Evolutionary conservation across 148 eudicot genomes (phyloP), one percentile per base, ranked within the genome.

Genomic region (Nyssa sinensis): DNA sequence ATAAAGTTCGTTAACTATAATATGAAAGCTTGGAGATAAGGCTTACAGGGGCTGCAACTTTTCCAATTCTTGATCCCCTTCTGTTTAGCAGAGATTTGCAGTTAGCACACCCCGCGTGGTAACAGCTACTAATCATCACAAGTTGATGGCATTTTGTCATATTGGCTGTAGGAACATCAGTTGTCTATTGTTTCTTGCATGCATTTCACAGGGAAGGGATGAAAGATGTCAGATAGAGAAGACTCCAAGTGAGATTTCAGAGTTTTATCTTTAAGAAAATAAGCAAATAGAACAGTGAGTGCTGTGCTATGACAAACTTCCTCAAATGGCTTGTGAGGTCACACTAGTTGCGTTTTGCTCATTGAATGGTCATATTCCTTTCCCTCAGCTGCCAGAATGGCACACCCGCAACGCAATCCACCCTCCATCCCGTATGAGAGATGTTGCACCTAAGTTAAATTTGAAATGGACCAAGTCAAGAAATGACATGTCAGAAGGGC

Each of bases 71-170:
- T 44, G 16, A 19, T 19, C 51, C 51, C 51, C 51, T 44, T 44
- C 51, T 44, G 51, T 12, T 19, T 44, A 44, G 16, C 51, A 44
- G 51, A 44, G 51, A 19, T 19, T 19, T 44, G 51, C 51, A 44
- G 51, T 44, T 14, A 44, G 2, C 3, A 11, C 51, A 44, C 51
- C 51, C 51, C 51, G 17, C 17, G 76, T 24, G 6, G 71, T 32
- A 73, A 78, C 17, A 78, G 77, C 73, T 66, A 78, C 73, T 67
- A 67, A 78, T 78, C 77, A 78, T 78, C 73, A 78, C 77, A 67
- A 32, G 25, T 61, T 73, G 77, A 73, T 73, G 65, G 77, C 81
- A 78, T 58, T 66, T 44, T 72, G 47, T 69, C 67, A 8, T 47
- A 21, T 37, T 55, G 34, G 10, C 21, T 58, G 19, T 24, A 12